A percentile compares a stretch with the other conserved stretches of the same genome.
phyloP scores from a whole-genome alignment of 1,284 basidiomycete species.

The Grifola frondosa region DNA sequence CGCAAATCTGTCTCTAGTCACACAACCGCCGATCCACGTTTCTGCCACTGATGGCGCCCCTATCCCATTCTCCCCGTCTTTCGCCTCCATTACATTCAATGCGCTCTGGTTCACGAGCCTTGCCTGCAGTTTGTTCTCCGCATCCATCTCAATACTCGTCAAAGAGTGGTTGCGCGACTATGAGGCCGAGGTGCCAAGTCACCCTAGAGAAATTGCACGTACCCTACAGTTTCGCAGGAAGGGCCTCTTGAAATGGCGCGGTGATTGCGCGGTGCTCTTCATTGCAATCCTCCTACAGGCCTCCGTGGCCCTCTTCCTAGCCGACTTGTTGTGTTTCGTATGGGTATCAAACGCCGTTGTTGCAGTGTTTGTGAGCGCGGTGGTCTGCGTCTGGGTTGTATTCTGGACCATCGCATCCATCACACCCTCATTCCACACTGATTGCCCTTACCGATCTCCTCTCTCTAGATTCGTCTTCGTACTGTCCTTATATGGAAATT shows the following conservation, averaged over 20 bases:
- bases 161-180: constrained; percentile 8
- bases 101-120: constrained; percentile 6
- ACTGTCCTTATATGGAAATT: too few species aligned
- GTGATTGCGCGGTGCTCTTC: constrained; percentile 6
- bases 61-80: not conserved
- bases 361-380: too few species aligned
- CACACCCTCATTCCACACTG: too few species aligned
- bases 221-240: constrained; percentile 4
- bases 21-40: too few species aligned
- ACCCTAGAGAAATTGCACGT: not conserved
- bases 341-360: too few species aligned
- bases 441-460: too few species aligned
- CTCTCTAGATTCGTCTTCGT: too few species aligned
- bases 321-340: constrained; percentile 16
- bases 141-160: constrained; percentile 5
- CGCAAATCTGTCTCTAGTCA: not conserved
- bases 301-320: constrained; percentile 13
- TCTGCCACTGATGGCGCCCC: too few species aligned
- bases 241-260: constrained; percentile 10
- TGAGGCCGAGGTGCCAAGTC: not conserved
- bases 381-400: too few species aligned
- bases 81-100: constrained; percentile 5
- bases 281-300: constrained; percentile 16
- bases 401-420: too few species aligned
- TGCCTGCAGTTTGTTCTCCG: constrained; percentile 3